Conservation (phyloP, 2,329 filamentous ascomycete genomes). For the Scytalidium lignicola region DNA sequence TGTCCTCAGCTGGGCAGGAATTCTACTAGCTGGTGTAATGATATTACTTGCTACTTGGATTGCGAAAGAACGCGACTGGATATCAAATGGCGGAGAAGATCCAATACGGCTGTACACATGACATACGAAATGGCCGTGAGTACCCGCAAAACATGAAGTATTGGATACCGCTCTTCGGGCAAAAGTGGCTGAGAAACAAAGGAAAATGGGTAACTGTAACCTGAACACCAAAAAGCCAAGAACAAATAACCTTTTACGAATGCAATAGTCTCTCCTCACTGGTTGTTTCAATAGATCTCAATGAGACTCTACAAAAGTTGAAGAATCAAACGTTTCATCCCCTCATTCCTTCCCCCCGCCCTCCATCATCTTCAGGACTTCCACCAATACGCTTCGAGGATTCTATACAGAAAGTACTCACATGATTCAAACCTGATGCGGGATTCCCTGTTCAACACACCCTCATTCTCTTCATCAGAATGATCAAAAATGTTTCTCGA, state of each 20-base stretch:
- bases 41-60: too few relatives aligned
- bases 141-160: background rate
- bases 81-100: background rate
- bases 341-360: background rate
- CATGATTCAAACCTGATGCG: conserved; percentile 26
- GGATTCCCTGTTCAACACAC: conserved; percentile 14
- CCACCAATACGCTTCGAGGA: background rate
- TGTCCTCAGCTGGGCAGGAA: background rate
- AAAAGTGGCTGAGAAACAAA: background rate
- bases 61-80: background rate
- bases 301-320: background rate
- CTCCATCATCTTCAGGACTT: background rate
- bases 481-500: background rate
- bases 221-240: background rate
- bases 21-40: background rate
- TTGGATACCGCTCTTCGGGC: background rate
- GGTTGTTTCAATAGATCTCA: background rate
- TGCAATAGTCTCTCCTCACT: background rate
- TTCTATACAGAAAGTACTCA: conserved; percentile 20
- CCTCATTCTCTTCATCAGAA: background rate
- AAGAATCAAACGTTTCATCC: background rate
- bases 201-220: background rate
- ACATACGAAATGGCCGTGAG: background rate
- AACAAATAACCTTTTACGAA: background rate
- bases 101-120: background rate